Evolutionary conservation across 208 protist genomes (phyloP), one percentile per base, ranked within the genome.

Genomic region (Endotrypanum monterogeii): DNA sequence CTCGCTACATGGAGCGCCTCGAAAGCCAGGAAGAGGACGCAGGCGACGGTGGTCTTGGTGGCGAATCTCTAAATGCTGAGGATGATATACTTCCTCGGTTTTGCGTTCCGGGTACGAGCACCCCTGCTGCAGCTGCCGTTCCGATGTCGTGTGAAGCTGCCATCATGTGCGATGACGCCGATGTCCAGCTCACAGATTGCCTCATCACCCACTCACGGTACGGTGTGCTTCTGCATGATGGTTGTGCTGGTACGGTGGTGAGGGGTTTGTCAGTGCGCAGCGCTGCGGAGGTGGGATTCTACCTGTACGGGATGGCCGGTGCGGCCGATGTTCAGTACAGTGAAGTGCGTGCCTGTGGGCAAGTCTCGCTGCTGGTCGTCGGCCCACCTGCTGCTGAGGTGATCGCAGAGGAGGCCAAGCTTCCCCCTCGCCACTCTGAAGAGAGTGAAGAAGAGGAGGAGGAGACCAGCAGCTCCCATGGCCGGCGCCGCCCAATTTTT

Each of bases 91-190:
- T 71, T 60, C 75, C 83, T 0, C 60, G 62, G 56, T 91, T 91
- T 48, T 66, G 71, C 28, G 73, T 86, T 16, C 90, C 88, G 18
- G 55, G 54, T 14, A 61, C 78, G 25, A 41, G 25, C 0, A 44
- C 67, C 5, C 51, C 71, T 14, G 68, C 54, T 12, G 68, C 68
- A 25, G 48, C 55, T 39, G 54, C 68, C 39, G 18, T 52, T 25
- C n/a, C 35, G 55, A 63, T 73, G 16, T 11, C 39, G 37, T 94
- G 89, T 65, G 82, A 89, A 25, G 88, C 91, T 8, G 92, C 75
- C 8, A 37, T 94, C 50, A 94, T 90, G 80, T 74, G 78, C 62
- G 92, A 96, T 54, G 90, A 96, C 73, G 86, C 89, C 5, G 89
- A 92, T 77, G 51, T 96, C 16, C 56, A 52, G 12, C 20, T 96